A percentile compares a stretch with the other conserved stretches of the same genome.
phyloP scores from a whole-genome alignment of 1,284 basidiomycete species.

The Leccinum fuscescens region DNA sequence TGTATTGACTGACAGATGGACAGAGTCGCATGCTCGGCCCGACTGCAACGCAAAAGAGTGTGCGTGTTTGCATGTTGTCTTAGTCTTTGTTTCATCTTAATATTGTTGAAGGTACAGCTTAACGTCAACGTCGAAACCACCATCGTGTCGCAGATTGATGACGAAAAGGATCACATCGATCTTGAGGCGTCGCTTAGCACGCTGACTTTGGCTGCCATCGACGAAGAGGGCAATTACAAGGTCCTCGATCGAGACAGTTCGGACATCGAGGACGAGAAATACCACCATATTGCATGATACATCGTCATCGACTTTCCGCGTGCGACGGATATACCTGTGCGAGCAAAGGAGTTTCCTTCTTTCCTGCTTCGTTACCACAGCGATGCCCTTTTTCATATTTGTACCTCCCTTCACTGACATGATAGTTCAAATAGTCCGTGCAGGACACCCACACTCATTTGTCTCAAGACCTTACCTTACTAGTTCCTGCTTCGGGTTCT shows the following conservation, averaged over 20 bases:
- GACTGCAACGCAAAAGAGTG: slow-evolving; percentile 19
- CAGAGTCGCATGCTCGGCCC: slow-evolving; percentile 29
- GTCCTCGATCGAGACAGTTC: slow-evolving; percentile 24
- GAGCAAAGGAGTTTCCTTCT: neutral
- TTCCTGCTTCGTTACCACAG: neutral
- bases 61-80: slow-evolving; percentile 4
- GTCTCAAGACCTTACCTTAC: neutral
- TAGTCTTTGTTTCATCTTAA: neutral
- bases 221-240: slow-evolving; percentile 19
- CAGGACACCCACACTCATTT: neutral
- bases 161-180: slow-evolving; percentile 24
- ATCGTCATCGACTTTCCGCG: neutral
- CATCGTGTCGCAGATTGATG: slow-evolving; percentile 33
- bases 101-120: slow-evolving; percentile 16
- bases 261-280: slow-evolving; percentile 25
- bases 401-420: slow-evolving; percentile 5
- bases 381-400: neutral
- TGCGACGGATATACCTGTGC: slow-evolving; percentile 14
- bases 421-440: slow-evolving; percentile 5
- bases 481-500: neutral
- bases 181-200: slow-evolving; percentile 18
- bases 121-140: slow-evolving; percentile 37
- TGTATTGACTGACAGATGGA: neutral
- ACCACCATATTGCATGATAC: slow-evolving; percentile 17
- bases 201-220: slow-evolving; percentile 22